Evolutionary conservation across 176 grass and related monocot genomes (phyloP).

Genomic region (Secale cereale): DNA sequence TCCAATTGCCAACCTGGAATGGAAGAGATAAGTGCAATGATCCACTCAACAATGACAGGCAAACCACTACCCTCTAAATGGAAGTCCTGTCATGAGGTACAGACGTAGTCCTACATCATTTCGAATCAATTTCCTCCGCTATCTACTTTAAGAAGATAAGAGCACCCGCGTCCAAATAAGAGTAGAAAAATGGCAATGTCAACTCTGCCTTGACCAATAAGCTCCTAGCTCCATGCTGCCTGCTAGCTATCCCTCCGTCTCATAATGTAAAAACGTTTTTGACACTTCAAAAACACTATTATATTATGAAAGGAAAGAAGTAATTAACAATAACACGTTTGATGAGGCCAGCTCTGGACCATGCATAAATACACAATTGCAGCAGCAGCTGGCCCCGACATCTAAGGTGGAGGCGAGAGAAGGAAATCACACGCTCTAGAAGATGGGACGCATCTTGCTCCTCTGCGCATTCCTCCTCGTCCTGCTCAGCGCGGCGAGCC

Average conservation of each 20-base stretch:
- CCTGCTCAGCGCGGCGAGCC: constrained; percentile 13
- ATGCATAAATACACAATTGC: not conserved
- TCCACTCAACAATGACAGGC: not conserved
- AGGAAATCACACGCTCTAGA: not conserved
- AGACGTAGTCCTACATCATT: not conserved
- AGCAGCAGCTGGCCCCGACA: not conserved
- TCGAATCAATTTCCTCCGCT: not conserved
- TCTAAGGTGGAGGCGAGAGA: not conserved
- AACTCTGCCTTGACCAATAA: not conserved
- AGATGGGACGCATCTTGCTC: constrained; percentile 4
- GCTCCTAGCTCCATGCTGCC: not conserved
- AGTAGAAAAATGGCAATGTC: not conserved
- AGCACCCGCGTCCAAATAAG: not conserved
- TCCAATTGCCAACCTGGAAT: not conserved
- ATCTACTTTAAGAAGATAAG: not conserved
- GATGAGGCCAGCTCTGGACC: not conserved
- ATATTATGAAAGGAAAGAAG: too few species aligned
- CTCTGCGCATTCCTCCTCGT: constrained; percentile 11
- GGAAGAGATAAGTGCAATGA: too few species aligned
- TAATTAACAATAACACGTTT: not conserved
- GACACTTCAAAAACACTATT: too few species aligned
- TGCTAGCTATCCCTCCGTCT: too few species aligned
- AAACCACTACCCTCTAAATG: not conserved
- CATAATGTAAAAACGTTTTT: too few species aligned
- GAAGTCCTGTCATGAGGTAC: not conserved